Conservation (phyloP, 2,329 filamentous ascomycete species). For the Bipolaris gigantea region DNA sequence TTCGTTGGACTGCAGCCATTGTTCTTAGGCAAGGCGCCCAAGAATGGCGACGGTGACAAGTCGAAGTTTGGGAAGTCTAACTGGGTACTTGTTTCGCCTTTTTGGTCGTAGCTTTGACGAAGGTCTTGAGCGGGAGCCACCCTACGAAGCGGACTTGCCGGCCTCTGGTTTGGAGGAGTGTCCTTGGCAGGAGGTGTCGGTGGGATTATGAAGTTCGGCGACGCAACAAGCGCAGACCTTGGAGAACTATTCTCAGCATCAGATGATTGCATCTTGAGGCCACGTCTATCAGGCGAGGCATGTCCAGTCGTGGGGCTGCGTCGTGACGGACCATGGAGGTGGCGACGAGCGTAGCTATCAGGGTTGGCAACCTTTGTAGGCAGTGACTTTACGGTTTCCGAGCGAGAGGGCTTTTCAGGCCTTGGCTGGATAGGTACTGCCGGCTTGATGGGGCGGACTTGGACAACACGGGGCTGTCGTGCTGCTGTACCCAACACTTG, state of each 20-base stretch:
- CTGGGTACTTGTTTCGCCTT: conserved; percentile 8
- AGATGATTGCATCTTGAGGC: conserved; percentile 4
- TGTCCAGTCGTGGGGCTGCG: conserved; percentile 6
- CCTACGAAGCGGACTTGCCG: conserved; percentile 24
- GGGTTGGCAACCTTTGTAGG: conserved; percentile 24
- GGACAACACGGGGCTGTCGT: conserved; percentile 17
- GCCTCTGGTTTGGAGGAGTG: conserved; percentile 36
- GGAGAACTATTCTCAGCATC: conserved; percentile 6
- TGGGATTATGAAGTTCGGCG: conserved; percentile 23
- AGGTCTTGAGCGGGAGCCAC: conserved; percentile 17
- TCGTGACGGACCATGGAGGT: conserved; percentile 1
- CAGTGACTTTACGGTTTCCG: conserved; percentile 33
- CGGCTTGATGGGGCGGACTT: conserved; percentile 21
- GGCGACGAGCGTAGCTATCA: conserved; percentile 13
- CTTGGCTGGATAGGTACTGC: conserved; percentile 9
- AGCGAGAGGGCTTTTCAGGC: conserved; percentile 20
- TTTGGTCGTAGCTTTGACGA: conserved; percentile 17
- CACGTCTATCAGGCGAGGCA: conserved; percentile 14
- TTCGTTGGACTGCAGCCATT: conserved; percentile 29
- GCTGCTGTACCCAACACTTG: conserved; percentile 40
- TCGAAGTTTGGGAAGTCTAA: conserved; percentile 21
- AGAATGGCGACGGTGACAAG: conserved; percentile 16
- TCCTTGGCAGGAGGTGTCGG: conserved; percentile 51
- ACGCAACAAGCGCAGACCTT: background rate
- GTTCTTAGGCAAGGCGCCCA: conserved; percentile 10